Evolutionary conservation across 2,329 filamentous ascomycete genomes (phyloP).

Genomic region (Diplodia seriata): DNA sequence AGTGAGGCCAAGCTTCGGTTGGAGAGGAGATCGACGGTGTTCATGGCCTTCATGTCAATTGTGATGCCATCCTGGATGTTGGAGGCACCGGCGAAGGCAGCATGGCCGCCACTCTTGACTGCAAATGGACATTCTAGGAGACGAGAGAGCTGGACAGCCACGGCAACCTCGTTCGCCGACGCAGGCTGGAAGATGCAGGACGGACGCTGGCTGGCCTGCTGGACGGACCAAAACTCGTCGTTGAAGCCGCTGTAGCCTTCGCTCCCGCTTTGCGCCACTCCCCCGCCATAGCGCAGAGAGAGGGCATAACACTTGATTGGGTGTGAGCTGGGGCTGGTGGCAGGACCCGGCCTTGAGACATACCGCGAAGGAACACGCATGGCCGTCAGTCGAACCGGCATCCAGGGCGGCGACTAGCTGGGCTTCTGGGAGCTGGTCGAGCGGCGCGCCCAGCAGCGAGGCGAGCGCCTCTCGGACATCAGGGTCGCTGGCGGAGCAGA

Average conservation of each 20-base stretch:
- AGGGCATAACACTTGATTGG: conserved; percentile 39
- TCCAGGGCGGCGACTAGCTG: conserved; percentile 18
- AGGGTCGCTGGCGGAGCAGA: conserved; percentile 22
- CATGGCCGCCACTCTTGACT: conserved; percentile 55
- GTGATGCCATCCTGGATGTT: conserved; percentile 54
- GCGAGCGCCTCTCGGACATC: conserved; percentile 32
- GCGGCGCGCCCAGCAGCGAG: conserved; percentile 36
- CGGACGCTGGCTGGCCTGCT: conserved; percentile 40
- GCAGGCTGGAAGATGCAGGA: conserved; percentile 40
- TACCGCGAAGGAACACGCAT: conserved; percentile 38
- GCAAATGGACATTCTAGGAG: conserved; percentile 48
- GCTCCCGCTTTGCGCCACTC: conserved; percentile 35
- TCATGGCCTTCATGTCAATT: conserved; percentile 49
- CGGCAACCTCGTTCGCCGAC: conserved; percentile 32
- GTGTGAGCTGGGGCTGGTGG: background rate
- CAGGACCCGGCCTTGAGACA: conserved; percentile 17
- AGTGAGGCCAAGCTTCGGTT: conserved; percentile 41
- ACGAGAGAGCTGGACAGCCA: conserved; percentile 31
- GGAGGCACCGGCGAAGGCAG: conserved; percentile 49
- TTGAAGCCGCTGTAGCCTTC: conserved; percentile 39
- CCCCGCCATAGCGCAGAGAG: conserved; percentile 37
- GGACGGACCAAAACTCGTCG: conserved; percentile 40
- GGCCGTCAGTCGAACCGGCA: conserved; percentile 4
- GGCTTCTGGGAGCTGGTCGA: conserved; percentile 32
- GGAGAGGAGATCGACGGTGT: conserved; percentile 38